phyloP scores from a whole-genome alignment of 768 basidiomycete species.

The Nidula microcarpa region DNA sequence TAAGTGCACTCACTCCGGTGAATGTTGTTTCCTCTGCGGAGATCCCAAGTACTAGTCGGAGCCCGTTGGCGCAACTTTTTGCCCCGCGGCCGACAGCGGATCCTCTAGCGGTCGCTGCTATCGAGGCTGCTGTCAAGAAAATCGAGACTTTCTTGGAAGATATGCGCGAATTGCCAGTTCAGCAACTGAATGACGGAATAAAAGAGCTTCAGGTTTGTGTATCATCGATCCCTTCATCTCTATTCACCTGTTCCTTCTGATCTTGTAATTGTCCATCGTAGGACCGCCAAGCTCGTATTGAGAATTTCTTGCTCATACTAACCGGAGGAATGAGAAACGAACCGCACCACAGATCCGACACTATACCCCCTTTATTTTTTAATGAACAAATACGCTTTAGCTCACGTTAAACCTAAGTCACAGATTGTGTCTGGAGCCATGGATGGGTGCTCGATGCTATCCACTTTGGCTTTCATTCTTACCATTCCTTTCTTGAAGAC shows the following conservation, averaged over 20 bases:
- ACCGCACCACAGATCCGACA: constrained; percentile 13
- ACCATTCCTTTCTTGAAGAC: constrained; percentile 26
- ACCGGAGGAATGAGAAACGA: constrained; percentile 65
- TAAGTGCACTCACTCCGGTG: constrained; percentile 12
- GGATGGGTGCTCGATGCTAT: no score
- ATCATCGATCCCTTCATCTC: background rate
- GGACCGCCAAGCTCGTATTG: constrained; percentile 79
- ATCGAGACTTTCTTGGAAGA: constrained; percentile 65
- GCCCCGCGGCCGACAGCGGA: constrained; percentile 14
- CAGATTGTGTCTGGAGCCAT: background rate
- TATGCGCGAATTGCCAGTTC: constrained; percentile 60
- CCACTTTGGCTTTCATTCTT: constrained; percentile 16
- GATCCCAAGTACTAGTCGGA: constrained; percentile 21
- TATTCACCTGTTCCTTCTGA: constrained; percentile 1
- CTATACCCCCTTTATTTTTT: constrained; percentile 3
- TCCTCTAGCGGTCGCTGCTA: background rate
- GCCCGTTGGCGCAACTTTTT: constrained; percentile 52
- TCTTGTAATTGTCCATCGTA: no score
- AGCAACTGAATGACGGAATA: constrained; percentile 73
- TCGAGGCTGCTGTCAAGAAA: constrained; percentile 45
- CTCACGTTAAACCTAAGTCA: background rate
- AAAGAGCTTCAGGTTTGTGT: constrained; percentile 70
- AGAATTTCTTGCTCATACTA: constrained; percentile 64
- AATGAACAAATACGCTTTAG: background rate
- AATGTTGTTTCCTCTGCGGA: constrained; percentile 8